phyloP scores from a whole-genome alignment of 306 rosid genomes.

The Pterocarpus santalinus region DNA sequence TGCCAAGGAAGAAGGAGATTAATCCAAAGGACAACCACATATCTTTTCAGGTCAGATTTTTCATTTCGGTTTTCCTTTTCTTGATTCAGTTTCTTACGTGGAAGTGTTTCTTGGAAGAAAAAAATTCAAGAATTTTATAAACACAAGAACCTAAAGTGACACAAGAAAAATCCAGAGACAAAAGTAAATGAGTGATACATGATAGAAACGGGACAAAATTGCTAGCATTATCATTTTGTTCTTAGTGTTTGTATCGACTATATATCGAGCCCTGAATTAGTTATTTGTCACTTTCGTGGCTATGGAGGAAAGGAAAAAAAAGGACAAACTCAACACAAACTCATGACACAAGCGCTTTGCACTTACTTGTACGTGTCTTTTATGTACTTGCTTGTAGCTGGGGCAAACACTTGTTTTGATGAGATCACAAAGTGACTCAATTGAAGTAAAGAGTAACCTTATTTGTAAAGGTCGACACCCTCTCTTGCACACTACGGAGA shows the following conservation, averaged over 20 bases:
- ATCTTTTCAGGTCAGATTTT: slow-evolving; percentile 80
- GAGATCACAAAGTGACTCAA: neutral
- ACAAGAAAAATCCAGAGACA: neutral
- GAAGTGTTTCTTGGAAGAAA: neutral
- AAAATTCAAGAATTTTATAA: slow-evolving; percentile 16
- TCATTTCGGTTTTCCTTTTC: neutral
- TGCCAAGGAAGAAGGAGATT: slow-evolving; percentile 70
- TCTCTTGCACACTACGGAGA: too few relatives aligned
- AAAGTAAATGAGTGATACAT: neutral
- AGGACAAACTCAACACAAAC: slow-evolving; percentile 2
- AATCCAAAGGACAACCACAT: slow-evolving; percentile 97
- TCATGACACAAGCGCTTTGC: neutral
- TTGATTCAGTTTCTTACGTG: neutral
- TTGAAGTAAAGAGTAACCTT: neutral
- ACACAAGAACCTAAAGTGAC: neutral
- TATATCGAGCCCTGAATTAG: too few relatives aligned
- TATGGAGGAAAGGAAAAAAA: slow-evolving; percentile 2
- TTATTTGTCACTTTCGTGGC: neutral
- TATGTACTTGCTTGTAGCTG: neutral
- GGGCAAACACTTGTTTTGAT: slow-evolving; percentile 14
- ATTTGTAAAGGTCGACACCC: too few relatives aligned
- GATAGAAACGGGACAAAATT: neutral
- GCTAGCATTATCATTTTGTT: neutral
- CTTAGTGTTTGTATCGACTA: neutral
- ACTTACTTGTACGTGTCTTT: slow-evolving; percentile 39